A percentile compares a stretch with the other conserved stretches of the same genome.
These are phyloP conservation scores for Russula virescens DNA, from an alignment of 768 basidiomycete species.

Conservation along the genomic window DNA sequence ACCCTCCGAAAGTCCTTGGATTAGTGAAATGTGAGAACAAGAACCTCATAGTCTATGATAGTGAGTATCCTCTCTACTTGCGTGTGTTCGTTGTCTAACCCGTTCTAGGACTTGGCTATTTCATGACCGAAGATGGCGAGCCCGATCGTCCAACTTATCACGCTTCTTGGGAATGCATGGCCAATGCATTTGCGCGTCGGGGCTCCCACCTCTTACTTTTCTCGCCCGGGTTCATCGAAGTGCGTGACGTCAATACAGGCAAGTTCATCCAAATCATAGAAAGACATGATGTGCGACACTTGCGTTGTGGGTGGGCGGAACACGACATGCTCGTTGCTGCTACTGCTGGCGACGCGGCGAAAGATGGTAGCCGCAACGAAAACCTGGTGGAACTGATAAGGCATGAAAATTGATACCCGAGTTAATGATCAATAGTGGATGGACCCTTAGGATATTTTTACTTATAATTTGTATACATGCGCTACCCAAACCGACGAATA, in stretches of 20 bases:
- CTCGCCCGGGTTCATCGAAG: neutral
- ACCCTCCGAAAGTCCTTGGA: neutral
- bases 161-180: neutral
- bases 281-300: neutral
- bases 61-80: neutral
- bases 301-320: neutral
- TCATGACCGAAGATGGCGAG: neutral
- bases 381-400: conserved; percentile 53
- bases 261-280: neutral
- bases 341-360: neutral
- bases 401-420: conserved; percentile 42
- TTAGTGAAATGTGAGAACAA: neutral
- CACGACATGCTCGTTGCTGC: neutral
- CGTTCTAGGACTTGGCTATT: neutral
- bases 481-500: too few relatives aligned
- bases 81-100: neutral
- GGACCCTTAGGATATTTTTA: too few relatives aligned
- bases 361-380: neutral
- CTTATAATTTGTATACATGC: too few relatives aligned
- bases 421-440: neutral
- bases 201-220: neutral
- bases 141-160: neutral
- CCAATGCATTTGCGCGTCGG: neutral
- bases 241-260: neutral
- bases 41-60: neutral